phyloP scores from a whole-genome alignment of 306 rosid genomes.

The Alnus rubra region DNA sequence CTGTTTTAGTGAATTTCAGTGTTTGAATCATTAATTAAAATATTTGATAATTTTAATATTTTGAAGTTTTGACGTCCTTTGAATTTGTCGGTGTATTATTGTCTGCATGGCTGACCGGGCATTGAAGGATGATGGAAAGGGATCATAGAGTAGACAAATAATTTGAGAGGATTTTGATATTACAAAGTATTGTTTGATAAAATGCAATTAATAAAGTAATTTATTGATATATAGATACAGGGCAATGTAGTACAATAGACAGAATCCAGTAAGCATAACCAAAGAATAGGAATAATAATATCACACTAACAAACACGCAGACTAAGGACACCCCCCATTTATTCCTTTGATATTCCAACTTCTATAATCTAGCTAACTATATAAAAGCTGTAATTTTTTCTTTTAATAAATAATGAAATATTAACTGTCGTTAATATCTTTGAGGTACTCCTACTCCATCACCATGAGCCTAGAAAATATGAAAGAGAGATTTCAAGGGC shows the following conservation, averaged over 20 bases:
- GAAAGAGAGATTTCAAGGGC: slow-evolving; percentile 48
- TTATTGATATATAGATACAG: background rate
- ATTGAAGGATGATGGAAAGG: no score
- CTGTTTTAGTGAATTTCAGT: no score
- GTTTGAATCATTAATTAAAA: no score
- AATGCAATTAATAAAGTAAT: background rate
- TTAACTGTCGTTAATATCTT: background rate
- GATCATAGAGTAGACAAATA: no score
- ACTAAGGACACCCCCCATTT: background rate
- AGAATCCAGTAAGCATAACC: background rate
- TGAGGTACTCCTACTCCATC: background rate
- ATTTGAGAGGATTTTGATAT: no score
- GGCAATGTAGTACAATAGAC: background rate
- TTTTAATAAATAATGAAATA: background rate
- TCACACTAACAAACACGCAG: background rate
- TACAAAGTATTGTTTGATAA: no score
- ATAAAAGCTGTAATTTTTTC: background rate
- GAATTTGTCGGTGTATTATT: no score
- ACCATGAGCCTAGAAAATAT: background rate
- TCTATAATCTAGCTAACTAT: no score
- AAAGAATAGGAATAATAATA: background rate
- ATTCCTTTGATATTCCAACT: background rate
- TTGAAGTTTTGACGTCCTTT: no score
- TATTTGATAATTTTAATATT: no score
- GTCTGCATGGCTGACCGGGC: no score